Evolutionary conservation across 345 rosid genomes (phyloP), one percentile per base, ranked within the genome.

Genomic region (Firmiana major): DNA sequence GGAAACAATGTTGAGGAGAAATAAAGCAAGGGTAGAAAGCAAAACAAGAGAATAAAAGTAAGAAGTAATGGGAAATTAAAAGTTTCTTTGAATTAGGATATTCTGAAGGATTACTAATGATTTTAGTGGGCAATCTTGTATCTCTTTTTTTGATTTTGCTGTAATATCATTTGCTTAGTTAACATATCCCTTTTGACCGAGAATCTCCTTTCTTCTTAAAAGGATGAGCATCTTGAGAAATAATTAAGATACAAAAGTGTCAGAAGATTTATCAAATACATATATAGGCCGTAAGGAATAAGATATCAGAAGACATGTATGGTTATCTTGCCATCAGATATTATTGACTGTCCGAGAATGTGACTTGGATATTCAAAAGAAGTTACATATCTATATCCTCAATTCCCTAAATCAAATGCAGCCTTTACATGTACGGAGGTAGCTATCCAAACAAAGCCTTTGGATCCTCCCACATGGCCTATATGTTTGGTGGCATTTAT

Each of bases 401-500:
- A n/a, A 54, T 60, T 60, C 65, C 65, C 21, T 62, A 62, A 28
- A 62, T 15, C 24, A 40, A 19, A 65, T 42, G 43, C 43, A 17
- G 24, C 66, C 9, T 36, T 62, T 60, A 62, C 42, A 38, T 48
- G 26, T 40, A 21, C 10, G 9, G 17, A 31, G 22, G 26, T 64
- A 19, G 77, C 60, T 34, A 59, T 45, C 59, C 67, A 46, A 74
- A 62, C 77, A 62, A n/a, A 73, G 69, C 8, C 69, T 62, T 43
- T 42, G 65, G 66, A 62, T 75, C 70, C 53, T 42, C 54, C 24
- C 69, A 75, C 59, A 62, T 75, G 70, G 58, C 45, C 59, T 75
- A 60, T 28, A 16, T 19, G n/a, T 75, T 75, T 75, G 77, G 69
- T 45, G 55, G 57, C 59, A 75, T 75, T 62, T 62, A 59, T 60